Evolutionary conservation across 306 rosid species (phyloP).

Genomic region (Pyrus communis): DNA sequence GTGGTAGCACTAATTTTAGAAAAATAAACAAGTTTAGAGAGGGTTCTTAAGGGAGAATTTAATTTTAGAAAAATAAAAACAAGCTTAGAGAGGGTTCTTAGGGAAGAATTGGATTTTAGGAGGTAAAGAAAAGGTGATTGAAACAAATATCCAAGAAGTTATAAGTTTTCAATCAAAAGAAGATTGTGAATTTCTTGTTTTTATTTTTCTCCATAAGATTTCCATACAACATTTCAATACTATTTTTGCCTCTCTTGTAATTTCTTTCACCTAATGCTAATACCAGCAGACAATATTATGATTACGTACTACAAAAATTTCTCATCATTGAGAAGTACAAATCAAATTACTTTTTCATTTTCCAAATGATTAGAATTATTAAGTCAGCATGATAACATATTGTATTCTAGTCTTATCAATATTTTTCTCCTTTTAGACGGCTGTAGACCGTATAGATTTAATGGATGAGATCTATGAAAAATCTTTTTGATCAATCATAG

Average conservation of each 20-base stretch:
- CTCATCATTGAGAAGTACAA: background rate
- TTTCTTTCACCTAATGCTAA: too few species aligned
- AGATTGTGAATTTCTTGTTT: too few species aligned
- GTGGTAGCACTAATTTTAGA: background rate
- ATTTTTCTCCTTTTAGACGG: slow-evolving; percentile 3
- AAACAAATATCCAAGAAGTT: too few species aligned
- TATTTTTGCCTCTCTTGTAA: too few species aligned
- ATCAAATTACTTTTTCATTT: too few species aligned
- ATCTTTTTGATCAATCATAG: slow-evolving; percentile 34
- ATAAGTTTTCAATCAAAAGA: too few species aligned
- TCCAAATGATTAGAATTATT: background rate
- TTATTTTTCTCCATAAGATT: too few species aligned
- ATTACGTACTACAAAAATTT: background rate
- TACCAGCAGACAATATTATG: too few species aligned
- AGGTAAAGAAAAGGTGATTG: background rate
- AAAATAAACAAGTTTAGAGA: too few species aligned
- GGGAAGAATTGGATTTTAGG: background rate
- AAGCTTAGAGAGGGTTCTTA: background rate
- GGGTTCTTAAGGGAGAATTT: too few species aligned
- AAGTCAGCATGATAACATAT: background rate
- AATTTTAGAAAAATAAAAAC: too few species aligned
- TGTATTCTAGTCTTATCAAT: background rate
- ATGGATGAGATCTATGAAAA: slow-evolving; percentile 24
- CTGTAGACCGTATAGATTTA: slow-evolving; percentile 19
- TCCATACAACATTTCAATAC: too few species aligned